Base-by-base conservation (phyloP, 768 basidiomycete genomes). In the Neoboletus brunneissimus region DNA sequence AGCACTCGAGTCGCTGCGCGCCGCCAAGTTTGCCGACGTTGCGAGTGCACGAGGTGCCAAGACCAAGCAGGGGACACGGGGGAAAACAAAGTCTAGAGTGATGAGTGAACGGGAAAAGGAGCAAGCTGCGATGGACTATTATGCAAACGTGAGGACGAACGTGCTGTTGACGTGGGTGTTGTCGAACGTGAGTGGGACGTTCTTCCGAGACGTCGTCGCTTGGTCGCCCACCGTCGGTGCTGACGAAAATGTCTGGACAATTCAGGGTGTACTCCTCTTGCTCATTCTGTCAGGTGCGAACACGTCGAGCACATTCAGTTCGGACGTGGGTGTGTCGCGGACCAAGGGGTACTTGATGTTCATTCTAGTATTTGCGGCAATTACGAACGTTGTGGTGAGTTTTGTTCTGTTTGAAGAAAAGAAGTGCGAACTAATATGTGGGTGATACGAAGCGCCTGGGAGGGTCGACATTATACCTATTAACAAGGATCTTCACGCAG, bases 101-200 rank as follows among this genome's bases (percentile, higher is more conserved):
- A 71, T 72, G 56, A 81, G 70, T 25, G 72, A 76, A 18, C 79
- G 81, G 13, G 89, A 91, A 69, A 84, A 79, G 66, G 89, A 92
- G 61, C 81, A 85, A 59, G 81, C 79, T 1, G 89, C 89, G 11
- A 87, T 85, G 66, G 90, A 92, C 62, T 94, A 94, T 73, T 95
- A 94, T 70, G 90, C 91, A 1, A 86, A 85, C 64, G 89, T 94
- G 52, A 76, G 92, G 60, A 93, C 91, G 8, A 93, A 94, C 73
- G 88, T 79, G 34, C 71, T 95, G 43, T 75, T 95, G 53, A 75
- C 81, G 4, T 94, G 93, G 93, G 89, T 90, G 4, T 65, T 94
- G 57, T 88, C 90, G 27, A 94, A 94, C 66, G 92, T 91, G 62
- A 61, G 80, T 66, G 52, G 16, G 2, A 16, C 15, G 16, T 55